Evolutionary conservation across 2,329 filamentous ascomycete species (phyloP).

Genomic region (Escovopsis weberi): DNA sequence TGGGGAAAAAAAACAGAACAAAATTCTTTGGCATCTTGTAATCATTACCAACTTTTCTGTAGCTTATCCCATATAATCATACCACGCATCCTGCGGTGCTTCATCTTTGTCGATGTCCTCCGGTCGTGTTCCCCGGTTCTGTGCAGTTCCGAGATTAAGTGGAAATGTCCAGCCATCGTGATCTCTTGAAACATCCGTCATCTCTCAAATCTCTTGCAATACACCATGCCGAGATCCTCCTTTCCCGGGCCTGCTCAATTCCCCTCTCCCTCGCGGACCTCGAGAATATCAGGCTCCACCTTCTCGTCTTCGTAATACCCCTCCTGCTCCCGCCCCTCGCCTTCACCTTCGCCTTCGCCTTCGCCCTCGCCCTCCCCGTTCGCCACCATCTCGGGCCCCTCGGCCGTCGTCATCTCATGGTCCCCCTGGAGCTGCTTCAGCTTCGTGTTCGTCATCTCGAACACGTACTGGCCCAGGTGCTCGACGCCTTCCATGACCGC

Average conservation of each 20-base stretch:
- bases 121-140: conserved; percentile 7
- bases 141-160: no score
- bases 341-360: conserved; percentile 8
- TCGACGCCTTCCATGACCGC: conserved; percentile 81
- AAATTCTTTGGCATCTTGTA: no score
- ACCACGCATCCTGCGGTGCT: no score
- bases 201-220: not conserved
- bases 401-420: conserved; percentile 10
- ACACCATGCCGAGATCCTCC: not conserved
- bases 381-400: conserved; percentile 13
- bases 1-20: no score
- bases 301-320: conserved; percentile 17
- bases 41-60: no score
- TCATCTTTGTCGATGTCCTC: conserved; percentile 9
- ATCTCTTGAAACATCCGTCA: not conserved
- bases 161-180: no score
- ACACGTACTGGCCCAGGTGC: conserved; percentile 91
- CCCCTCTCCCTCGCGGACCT: conserved; percentile 19
- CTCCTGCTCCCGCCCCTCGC: conserved; percentile 17
- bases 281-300: conserved; percentile 21
- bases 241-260: conserved; percentile 1
- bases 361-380: conserved; percentile 18
- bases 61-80: no score
- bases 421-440: conserved; percentile 33
- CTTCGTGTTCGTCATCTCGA: conserved; percentile 71